These are phyloP conservation scores for Sequoia sempervirens DNA, from an alignment of 75 land plant genomes.

Conservation along the genomic window DNA sequence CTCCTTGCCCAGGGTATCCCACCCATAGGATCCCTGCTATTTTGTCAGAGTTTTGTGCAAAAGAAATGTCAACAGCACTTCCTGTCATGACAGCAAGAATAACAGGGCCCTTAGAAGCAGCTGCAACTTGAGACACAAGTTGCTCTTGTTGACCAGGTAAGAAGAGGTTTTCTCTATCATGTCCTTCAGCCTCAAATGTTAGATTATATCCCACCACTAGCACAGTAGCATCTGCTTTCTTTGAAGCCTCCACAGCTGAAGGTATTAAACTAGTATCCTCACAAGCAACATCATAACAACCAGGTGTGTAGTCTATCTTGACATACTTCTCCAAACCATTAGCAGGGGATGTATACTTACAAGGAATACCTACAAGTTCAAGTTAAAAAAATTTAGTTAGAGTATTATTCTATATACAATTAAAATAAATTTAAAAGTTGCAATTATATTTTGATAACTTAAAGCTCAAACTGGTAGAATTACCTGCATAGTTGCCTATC, in stretches of 20 bases:
- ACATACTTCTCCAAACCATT: conserved; percentile 13
- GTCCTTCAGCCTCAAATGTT: conserved; percentile 30
- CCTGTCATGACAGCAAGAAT: conserved; percentile 38
- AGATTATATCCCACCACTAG: conserved; percentile 34
- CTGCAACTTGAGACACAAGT: conserved; percentile 30
- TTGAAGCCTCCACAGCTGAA: conserved; percentile 20
- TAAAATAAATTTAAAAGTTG: not conserved
- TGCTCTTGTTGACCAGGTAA: conserved; percentile 49
- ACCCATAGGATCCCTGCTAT: no score
- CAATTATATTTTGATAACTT: not conserved
- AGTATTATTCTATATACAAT: not conserved
- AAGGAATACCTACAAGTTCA: conserved; percentile 35
- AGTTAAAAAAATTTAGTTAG: not conserved
- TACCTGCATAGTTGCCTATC: conserved; percentile 92
- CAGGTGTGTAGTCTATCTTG: not conserved
- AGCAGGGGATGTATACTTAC: conserved; percentile 24
- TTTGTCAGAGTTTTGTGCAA: conserved; percentile 11
- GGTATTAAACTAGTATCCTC: not conserved
- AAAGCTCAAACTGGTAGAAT: not conserved
- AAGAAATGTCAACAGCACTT: conserved; percentile 47
- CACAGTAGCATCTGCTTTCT: not conserved
- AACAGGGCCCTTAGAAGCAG: conserved; percentile 6
- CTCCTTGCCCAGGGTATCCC: no score
- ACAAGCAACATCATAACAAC: conserved; percentile 20
- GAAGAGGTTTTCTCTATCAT: conserved; percentile 22